A percentile compares a stretch with the other conserved stretches of the same genome.
Evolutionary conservation across 1,139 yeast genomes (phyloP).

Genomic region (Blastobotrys persicus): DNA sequence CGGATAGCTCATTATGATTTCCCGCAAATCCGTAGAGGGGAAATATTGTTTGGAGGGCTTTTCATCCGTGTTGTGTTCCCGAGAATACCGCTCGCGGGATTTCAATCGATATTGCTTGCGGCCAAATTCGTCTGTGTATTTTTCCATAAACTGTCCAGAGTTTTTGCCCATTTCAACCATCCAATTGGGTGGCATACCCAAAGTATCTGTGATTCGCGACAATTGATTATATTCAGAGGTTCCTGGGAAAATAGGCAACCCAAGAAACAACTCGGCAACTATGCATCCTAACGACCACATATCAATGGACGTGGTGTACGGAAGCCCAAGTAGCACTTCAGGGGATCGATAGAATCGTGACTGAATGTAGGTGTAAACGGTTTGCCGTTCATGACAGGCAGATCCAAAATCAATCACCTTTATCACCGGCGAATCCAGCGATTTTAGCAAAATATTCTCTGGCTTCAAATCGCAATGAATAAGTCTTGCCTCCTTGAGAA

Average conservation of each 20-base stretch:
- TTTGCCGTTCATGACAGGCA: slow-evolving; percentile 89
- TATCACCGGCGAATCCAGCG: slow-evolving; percentile 81
- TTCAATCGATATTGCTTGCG: slow-evolving; percentile 48
- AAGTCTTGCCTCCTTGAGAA: slow-evolving; percentile 76
- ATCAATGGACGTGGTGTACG: slow-evolving; percentile 84
- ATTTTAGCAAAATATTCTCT: slow-evolving; percentile 80
- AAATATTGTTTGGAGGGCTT: slow-evolving; percentile 84
- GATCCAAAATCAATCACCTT: slow-evolving; percentile 96
- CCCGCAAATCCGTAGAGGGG: slow-evolving; percentile 66
- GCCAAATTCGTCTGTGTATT: slow-evolving; percentile 40
- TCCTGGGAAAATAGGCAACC: slow-evolving; percentile 94
- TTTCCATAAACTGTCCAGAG: slow-evolving; percentile 65
- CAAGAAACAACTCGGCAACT: slow-evolving; percentile 87
- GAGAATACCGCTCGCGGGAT: slow-evolving; percentile 56
- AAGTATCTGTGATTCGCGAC: slow-evolving; percentile 73
- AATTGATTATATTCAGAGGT: slow-evolving; percentile 90
- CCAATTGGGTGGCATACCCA: slow-evolving; percentile 90
- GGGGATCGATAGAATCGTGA: slow-evolving; percentile 95
- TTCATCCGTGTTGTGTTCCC: slow-evolving; percentile 58
- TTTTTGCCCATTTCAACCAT: slow-evolving; percentile 96
- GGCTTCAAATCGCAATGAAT: slow-evolving; percentile 98
- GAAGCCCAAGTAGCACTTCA: slow-evolving; percentile 87
- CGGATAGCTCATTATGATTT: slow-evolving; percentile 72
- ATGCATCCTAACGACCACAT: slow-evolving; percentile 99
- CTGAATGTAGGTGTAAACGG: slow-evolving; percentile 90